phyloP scores from a whole-genome alignment of 1,139 yeast genomes.

The Pichia sp. region DNA sequence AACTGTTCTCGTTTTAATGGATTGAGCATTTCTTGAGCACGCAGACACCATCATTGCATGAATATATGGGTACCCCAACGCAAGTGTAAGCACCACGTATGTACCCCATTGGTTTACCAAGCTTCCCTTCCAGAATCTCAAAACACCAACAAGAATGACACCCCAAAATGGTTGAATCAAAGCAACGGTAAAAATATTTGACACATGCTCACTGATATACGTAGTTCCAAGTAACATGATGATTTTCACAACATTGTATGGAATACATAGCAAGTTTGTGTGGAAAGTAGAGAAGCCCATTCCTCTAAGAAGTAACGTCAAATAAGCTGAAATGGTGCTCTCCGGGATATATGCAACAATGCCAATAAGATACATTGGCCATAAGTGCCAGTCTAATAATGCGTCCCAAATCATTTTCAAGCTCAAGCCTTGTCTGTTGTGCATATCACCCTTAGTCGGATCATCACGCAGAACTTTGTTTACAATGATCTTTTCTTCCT shows the following conservation, averaged over 20 bases:
- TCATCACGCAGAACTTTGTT: slow-evolving; percentile 61
- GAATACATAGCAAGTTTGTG: slow-evolving; percentile 51
- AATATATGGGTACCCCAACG: slow-evolving; percentile 43
- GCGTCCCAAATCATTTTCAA: slow-evolving; percentile 32
- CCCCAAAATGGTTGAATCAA: slow-evolving; percentile 34
- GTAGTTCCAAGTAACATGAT: slow-evolving; percentile 32
- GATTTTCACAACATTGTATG: slow-evolving; percentile 34
- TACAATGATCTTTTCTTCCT: slow-evolving; percentile 56
- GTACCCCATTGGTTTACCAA: slow-evolving; percentile 45
- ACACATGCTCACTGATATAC: slow-evolving; percentile 34
- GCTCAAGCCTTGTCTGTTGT: slow-evolving; percentile 49
- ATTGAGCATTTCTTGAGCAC: slow-evolving; percentile 54
- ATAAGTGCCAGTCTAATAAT: slow-evolving; percentile 45
- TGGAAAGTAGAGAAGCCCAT: slow-evolving; percentile 52
- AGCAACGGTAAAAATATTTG: slow-evolving; percentile 32
- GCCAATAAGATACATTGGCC: slow-evolving; percentile 53
- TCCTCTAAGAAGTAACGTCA: slow-evolving; percentile 43
- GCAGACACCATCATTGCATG: slow-evolving; percentile 54
- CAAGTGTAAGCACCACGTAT: slow-evolving; percentile 40
- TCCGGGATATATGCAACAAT: slow-evolving; percentile 39
- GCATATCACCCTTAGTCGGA: slow-evolving; percentile 64
- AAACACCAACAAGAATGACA: slow-evolving; percentile 33
- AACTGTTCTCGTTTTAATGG: slow-evolving; percentile 53
- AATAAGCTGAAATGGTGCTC: slow-evolving; percentile 38
- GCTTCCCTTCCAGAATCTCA: slow-evolving; percentile 47